phyloP scores from a whole-genome alignment of 495 filamentous ascomycete genomes.

The Penicillium canescens region DNA sequence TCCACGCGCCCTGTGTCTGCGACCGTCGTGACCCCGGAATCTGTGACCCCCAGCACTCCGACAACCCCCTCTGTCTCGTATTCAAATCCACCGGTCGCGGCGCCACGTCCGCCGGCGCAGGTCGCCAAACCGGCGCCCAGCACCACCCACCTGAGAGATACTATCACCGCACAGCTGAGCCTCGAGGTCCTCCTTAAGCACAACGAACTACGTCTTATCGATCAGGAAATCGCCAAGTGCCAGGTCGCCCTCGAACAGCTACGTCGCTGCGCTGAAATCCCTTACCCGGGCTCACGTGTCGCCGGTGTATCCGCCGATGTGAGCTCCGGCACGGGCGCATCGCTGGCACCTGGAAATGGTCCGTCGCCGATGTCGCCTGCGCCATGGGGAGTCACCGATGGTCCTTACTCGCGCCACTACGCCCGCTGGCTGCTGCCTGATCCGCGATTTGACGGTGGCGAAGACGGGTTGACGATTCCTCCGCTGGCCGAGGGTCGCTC shows the following conservation, averaged over 20 bases:
- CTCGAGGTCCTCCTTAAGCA: constrained; percentile 94
- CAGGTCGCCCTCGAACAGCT: constrained; percentile 95
- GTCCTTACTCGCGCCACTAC: constrained; percentile 92
- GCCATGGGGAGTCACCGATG: constrained; percentile 86
- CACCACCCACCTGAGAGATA: constrained; percentile 57
- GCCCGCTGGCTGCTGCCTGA: constrained; percentile 91
- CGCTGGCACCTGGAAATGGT: constrained; percentile 56
- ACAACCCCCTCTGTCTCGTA: constrained; percentile 6
- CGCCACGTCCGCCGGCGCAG: constrained; percentile 18
- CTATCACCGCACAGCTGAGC: constrained; percentile 81
- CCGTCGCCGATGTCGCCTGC: constrained; percentile 64
- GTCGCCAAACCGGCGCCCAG: constrained; percentile 27
- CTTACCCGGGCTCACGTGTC: constrained; percentile 72
- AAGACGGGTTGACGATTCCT: constrained; percentile 28
- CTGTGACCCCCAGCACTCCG: constrained; percentile 1
- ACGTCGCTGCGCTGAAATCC: constrained; percentile 85
- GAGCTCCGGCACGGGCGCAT: constrained; percentile 68
- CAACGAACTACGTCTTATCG: constrained; percentile 87
- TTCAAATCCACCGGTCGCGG: constrained; percentile 12
- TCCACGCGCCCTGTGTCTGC: constrained; percentile 6
- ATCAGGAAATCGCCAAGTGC: constrained; percentile 95
- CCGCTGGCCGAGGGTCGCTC: constrained; percentile 59
- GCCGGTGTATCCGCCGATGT: constrained; percentile 62
- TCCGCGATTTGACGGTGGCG: constrained; percentile 75
- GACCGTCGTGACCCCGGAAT: constrained; percentile 3